Base-by-base conservation (phyloP, 177 flowering plant species). In the Vitis hybrid region DNA sequence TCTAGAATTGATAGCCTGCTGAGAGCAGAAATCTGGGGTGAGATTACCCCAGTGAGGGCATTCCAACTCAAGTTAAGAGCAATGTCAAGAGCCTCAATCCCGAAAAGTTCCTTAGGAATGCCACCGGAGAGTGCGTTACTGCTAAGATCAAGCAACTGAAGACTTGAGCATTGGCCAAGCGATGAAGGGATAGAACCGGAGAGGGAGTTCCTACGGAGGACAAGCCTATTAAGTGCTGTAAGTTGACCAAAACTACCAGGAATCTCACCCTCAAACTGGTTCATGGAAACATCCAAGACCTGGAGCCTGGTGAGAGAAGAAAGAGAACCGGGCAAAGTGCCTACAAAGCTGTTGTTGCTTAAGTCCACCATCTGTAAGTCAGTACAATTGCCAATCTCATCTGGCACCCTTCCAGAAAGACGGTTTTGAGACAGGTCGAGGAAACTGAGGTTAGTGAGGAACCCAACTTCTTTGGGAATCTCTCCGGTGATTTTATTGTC, bases 101-200 rank as follows among this genome's bases (percentile, higher is more conserved):
- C 58, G 66, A 83, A 85, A 10, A 94, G 61, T 59, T 89, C 87
- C 2, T 19, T 45, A 0, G 98, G 98, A 40, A 94, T 86, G 21
- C 67, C 62, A 0, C 97, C 97, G 0, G 87, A 82, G 65, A 94
- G 82, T 14, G 18, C 48, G 65, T 94, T 94, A 69, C 82, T 83
- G 80, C 98, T 88, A n/a, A 94, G 83, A 76, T 94, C 97, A 65
- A 94, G 91, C 78, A 88, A 60, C 66, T 92, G 97, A 30, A 94
- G 89, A 19, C 75, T 82, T 5, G 82, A 75, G 75, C 96, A 91
- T 2, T 50, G 74, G 13, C 91, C 88, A 0, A 94, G 81, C 6
- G 86, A 79, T 3, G 86, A 12, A 0, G 98, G 97, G 64, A 94
- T 89, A 14, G 78, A 51, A 13, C 94, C 97, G 14, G 94, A 84